These are phyloP conservation scores for Pterulicium gracile DNA, from an alignment of 1,284 basidiomycete genomes.

Conservation along the genomic window DNA sequence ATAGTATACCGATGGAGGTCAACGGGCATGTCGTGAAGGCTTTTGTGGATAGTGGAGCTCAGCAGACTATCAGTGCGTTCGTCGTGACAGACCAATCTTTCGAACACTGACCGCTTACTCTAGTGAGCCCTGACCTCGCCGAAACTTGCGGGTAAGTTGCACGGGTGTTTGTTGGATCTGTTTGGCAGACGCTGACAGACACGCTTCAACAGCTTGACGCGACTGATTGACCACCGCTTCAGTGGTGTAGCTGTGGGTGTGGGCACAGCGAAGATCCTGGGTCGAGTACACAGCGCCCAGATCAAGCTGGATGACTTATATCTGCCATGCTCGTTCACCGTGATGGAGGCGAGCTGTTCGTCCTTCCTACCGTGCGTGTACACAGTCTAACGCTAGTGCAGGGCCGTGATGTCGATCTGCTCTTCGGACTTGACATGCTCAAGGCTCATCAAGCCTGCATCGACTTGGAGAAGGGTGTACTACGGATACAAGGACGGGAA, in stretches of 20 bases:
- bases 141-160: constrained; percentile 75
- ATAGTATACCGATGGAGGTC: constrained; percentile 78
- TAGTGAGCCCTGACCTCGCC: constrained; percentile 92
- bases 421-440: constrained; percentile 97
- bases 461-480: constrained; percentile 80
- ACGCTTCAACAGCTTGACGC: constrained; percentile 67
- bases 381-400: constrained; percentile 17
- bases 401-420: constrained; percentile 86
- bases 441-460: constrained; percentile 95
- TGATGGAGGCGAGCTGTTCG: constrained; percentile 73
- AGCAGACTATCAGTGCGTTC: constrained; percentile 85
- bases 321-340: constrained; percentile 88
- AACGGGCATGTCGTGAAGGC: constrained; percentile 89
- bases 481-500: constrained; percentile 82
- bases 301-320: constrained; percentile 78
- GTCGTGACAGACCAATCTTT: constrained; percentile 2
- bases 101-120: constrained; percentile 7
- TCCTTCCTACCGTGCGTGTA: background rate
- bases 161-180: background rate
- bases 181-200: constrained; percentile 3
- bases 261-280: constrained; percentile 90
- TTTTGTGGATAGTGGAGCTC: constrained; percentile 97
- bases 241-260: constrained; percentile 91
- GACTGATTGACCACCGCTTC: constrained; percentile 82
- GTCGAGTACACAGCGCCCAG: constrained; percentile 89